These are phyloP conservation scores for Saposhnikovia divaricata DNA, from an alignment of 129 eudicot genomes.

Conservation along the genomic window DNA sequence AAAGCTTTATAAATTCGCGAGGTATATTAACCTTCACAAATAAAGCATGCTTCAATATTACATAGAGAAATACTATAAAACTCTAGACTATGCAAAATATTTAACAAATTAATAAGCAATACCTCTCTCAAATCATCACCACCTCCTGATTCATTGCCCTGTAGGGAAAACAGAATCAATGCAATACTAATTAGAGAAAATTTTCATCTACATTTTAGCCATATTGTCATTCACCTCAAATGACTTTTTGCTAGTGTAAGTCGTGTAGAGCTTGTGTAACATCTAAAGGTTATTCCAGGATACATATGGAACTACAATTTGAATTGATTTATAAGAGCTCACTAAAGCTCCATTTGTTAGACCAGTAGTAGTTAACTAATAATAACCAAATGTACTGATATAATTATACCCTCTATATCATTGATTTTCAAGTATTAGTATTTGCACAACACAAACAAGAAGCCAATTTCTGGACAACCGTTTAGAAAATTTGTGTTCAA, in stretches of 20 bases:
- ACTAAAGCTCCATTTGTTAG: not conserved
- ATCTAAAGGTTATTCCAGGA: not conserved
- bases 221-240: not conserved
- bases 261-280: not conserved
- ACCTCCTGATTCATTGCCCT: conserved; percentile 51
- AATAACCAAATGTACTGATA: not conserved
- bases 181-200: not conserved
- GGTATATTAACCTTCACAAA: conserved; percentile 58
- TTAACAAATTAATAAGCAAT: not conserved
- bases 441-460: not conserved
- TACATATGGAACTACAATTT: not conserved
- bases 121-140: conserved; percentile 61
- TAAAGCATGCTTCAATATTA: conserved; percentile 1
- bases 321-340: conserved; percentile 5
- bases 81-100: not conserved
- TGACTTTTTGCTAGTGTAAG: too few relatives aligned
- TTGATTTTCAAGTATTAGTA: not conserved
- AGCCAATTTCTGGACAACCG: not conserved
- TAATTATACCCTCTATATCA: not conserved
- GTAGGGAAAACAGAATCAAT: conserved; percentile 17
- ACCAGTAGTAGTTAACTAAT: not conserved
- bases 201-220: not conserved
- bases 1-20: conserved; percentile 77
- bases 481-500: not conserved
- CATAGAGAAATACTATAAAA: not conserved